Base-by-base conservation (phyloP, 352 stramenopile species). In the Phytophthora citrophthora region DNA sequence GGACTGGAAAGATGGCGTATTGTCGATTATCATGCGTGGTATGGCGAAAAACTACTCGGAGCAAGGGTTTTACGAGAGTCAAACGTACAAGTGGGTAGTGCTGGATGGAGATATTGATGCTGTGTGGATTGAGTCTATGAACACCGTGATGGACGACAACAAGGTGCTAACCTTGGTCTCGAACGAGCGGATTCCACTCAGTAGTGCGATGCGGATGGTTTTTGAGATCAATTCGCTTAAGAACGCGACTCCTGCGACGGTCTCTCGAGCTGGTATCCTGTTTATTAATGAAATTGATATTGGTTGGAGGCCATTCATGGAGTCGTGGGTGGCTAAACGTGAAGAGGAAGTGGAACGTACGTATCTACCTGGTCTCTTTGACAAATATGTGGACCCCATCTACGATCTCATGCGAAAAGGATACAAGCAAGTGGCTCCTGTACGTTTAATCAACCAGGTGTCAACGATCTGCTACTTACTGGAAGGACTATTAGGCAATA, bases 121-220 rank as follows among this genome's bases (percentile, higher is more conserved):
- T 2, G 85, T 95, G 27, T 96, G 89, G 89, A 96, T 96, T 41
- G 89, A 96, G 51, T 89, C 72, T 2, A 98, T 99, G 96, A 99
- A 99, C 75, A 98, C 92, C 1, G 96, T 99, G 64, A 99, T 99
- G 96, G 96, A 98, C 57, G 95, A 98, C 55, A 99, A 99, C 73
- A 97, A 98, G 46, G 90, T 99, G 52, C 77, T 99, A 1, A 99
- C 96, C 8, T 76, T 99, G 0, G 89, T 95, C 39, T 95, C 85
- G 12, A 96, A 96, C 46, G 89, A 96, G 55, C 83, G 89, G 3
- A 96, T 95, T 15, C 88, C 89, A 2, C 47, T 95, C 27, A 95
- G 85, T 27, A 66, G 74, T 18, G 87, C 87, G 0, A 96, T 96
- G 89, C 78, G 88, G n/a, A 96, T 96, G 89, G 82, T 96, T 29